Evolutionary conservation across 2,329 filamentous ascomycete genomes (phyloP).

Genomic region (Colletotrichum sidae): DNA sequence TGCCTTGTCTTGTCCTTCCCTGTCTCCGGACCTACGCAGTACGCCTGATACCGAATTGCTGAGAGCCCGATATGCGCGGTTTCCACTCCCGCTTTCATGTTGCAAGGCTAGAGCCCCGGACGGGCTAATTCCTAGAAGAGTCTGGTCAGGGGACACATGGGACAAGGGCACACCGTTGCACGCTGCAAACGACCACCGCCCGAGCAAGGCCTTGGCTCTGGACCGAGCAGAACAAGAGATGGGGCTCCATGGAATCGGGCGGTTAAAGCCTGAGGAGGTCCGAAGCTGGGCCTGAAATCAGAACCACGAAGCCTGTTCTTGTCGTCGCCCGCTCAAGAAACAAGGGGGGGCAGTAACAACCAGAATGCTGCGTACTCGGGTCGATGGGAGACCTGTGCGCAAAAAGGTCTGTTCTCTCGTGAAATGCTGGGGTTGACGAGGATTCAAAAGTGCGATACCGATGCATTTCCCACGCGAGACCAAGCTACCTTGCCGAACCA

Average conservation of each 20-base stretch:
- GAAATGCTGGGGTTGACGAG: slow-evolving; percentile 20
- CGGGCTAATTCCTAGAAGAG: slow-evolving; percentile 27
- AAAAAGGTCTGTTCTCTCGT: slow-evolving; percentile 27
- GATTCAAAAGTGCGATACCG: slow-evolving; percentile 15
- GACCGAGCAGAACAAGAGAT: neutral
- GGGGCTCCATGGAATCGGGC: slow-evolving; percentile 24
- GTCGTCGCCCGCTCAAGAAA: neutral
- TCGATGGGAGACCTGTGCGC: slow-evolving; percentile 22
- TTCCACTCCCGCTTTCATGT: slow-evolving; percentile 26
- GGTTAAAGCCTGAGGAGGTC: slow-evolving; percentile 5
- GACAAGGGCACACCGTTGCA: slow-evolving; percentile 34
- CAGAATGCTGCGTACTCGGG: slow-evolving; percentile 16
- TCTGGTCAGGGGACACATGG: slow-evolving; percentile 27
- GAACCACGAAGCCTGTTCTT: slow-evolving; percentile 4
- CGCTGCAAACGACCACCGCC: slow-evolving; percentile 25
- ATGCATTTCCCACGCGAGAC: neutral
- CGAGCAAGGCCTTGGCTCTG: neutral
- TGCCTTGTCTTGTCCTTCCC: slow-evolving; percentile 10
- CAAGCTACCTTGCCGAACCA: too few relatives aligned
- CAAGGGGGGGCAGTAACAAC: neutral
- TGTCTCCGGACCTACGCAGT: neutral
- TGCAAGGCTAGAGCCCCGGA: slow-evolving; percentile 13
- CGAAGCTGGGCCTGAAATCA: slow-evolving; percentile 1
- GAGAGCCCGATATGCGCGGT: neutral
- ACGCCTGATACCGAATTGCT: too few relatives aligned